Evolutionary conservation across 2,329 filamentous ascomycete genomes (phyloP).

Genomic region (Rhynchosporium graminicola): DNA sequence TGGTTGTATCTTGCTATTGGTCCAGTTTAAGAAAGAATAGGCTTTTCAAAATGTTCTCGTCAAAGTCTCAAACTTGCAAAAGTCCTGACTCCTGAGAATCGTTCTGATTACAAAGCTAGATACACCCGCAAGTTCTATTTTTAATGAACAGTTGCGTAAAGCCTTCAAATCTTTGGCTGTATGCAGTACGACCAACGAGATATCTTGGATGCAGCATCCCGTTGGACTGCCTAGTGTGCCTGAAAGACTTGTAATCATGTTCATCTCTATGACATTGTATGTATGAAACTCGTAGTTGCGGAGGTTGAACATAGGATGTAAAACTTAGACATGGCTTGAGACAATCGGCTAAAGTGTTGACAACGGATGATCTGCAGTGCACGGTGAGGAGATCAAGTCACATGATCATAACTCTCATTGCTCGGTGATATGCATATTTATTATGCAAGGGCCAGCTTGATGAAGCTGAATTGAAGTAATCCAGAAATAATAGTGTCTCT

Average conservation of each 20-base stretch:
- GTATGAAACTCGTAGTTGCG: not conserved
- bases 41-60: not conserved
- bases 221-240: constrained; percentile 15
- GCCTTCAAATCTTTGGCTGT: constrained; percentile 4
- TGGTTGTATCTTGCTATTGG: too few species aligned
- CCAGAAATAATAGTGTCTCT: too few species aligned
- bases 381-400: too few species aligned
- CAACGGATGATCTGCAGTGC: too few species aligned
- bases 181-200: constrained; percentile 7
- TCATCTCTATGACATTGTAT: not conserved
- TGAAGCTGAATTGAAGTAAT: too few species aligned
- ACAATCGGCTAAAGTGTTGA: too few species aligned
- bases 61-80: constrained; percentile 4
- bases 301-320: not conserved
- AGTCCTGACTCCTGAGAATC: constrained; percentile 5
- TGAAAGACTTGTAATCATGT: constrained; percentile 1
- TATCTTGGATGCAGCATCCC: constrained; percentile 3
- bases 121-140: not conserved
- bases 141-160: not conserved
- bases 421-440: too few species aligned
- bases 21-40: not conserved
- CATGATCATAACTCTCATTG: too few species aligned
- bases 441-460: too few species aligned
- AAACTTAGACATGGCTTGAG: not conserved
- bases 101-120: not conserved